A percentile compares a stretch with the other conserved stretches of the same genome.
Conservation (phyloP, 331 rosid genomes). For the Ulmus americana region DNA sequence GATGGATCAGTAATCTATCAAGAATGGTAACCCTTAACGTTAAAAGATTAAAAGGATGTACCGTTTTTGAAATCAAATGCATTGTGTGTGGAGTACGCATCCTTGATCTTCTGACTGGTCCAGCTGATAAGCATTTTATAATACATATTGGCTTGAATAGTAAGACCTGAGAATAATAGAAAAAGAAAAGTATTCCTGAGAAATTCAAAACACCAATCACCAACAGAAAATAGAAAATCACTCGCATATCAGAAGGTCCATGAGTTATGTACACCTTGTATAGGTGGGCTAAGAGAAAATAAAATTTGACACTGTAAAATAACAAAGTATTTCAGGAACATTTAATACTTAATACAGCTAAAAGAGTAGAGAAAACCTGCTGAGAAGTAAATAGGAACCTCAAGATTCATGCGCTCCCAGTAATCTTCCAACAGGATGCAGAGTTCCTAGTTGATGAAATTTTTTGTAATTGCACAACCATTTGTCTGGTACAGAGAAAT, state of each 20-base stretch:
- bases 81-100: conserved; percentile 58
- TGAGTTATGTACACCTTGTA: not conserved
- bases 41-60: conserved; percentile 24
- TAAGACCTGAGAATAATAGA: conserved; percentile 54
- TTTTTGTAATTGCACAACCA: conserved; percentile 3
- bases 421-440: conserved; percentile 92
- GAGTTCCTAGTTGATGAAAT: conserved; percentile 50
- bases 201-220: not conserved
- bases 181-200: conserved; percentile 18
- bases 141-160: conserved; percentile 80
- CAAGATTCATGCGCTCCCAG: conserved; percentile 91
- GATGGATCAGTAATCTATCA: not conserved
- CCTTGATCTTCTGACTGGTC: conserved; percentile 94
- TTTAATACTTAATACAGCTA: not conserved
- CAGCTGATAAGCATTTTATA: conserved; percentile 87
- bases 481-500: not conserved
- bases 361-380: conserved; percentile 46
- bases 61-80: conserved; percentile 87
- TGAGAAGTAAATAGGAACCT: conserved; percentile 87
- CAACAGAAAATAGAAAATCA: not conserved
- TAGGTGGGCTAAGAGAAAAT: not conserved
- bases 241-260: not conserved
- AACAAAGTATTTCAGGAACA: not conserved
- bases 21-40: not conserved
- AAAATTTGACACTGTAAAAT: not conserved